These are phyloP conservation scores for Fraxinus cuspidata DNA, from an alignment of 257 asterid species.

Conservation along the genomic window DNA sequence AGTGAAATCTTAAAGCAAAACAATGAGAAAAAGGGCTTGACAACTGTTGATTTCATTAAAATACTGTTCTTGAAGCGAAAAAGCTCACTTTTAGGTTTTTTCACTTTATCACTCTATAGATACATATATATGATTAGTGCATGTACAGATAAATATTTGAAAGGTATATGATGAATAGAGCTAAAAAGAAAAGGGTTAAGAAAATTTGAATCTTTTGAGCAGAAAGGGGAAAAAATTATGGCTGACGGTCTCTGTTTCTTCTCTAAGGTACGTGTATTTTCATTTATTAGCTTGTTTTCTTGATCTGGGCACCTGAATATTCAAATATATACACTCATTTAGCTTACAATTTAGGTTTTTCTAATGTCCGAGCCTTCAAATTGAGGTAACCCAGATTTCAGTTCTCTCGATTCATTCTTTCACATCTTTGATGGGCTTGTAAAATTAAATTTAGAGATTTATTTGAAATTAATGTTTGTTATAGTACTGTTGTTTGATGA, in stretches of 20 bases:
- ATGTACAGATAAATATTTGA: slow-evolving; percentile 30
- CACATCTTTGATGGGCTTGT: slow-evolving; percentile 13
- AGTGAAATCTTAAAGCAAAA: slow-evolving; percentile 12
- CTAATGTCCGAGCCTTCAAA: background rate
- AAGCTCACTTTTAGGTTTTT: slow-evolving; percentile 28
- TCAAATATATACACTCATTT: slow-evolving; percentile 9
- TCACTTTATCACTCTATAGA: slow-evolving; percentile 3
- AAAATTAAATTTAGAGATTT: slow-evolving; percentile 12
- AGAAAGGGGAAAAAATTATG: slow-evolving; percentile 42
- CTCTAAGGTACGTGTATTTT: slow-evolving; percentile 50
- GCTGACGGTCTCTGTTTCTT: slow-evolving; percentile 65
- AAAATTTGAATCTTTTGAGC: slow-evolving; percentile 48
- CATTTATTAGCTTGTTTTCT: slow-evolving; percentile 29
- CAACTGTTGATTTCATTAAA: slow-evolving; percentile 35
- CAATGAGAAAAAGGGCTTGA: slow-evolving; percentile 22
- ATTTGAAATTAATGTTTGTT: slow-evolving; percentile 1
- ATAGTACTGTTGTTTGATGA: background rate
- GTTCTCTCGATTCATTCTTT: background rate
- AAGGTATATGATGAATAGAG: slow-evolving; percentile 37
- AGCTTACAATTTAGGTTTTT: slow-evolving; percentile 15
- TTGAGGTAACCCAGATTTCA: slow-evolving; percentile 23
- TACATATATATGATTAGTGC: slow-evolving; percentile 28
- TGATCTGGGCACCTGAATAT: slow-evolving; percentile 34
- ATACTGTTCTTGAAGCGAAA: slow-evolving; percentile 39
- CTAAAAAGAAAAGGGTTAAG: slow-evolving; percentile 47